A percentile compares a stretch with the other conserved stretches of the same genome.
phyloP scores from a whole-genome alignment of 345 rosid species.

The Acer negundo region DNA sequence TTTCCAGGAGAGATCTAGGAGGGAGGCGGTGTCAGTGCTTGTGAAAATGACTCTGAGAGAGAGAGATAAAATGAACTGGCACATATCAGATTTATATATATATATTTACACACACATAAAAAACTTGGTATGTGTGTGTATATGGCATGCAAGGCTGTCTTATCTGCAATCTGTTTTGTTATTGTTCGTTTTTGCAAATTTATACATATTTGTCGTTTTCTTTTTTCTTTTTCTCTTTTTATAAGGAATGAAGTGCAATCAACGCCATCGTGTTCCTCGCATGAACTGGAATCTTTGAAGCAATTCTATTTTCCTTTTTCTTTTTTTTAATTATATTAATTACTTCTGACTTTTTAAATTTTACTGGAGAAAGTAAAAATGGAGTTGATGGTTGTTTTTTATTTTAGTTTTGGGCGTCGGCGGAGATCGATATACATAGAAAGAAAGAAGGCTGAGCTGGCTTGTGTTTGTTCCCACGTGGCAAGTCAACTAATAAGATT shows the following conservation, averaged over 20 bases:
- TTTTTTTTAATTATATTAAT: not conserved
- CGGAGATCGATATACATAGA: slow-evolving; percentile 29
- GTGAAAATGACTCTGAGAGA: slow-evolving; percentile 27
- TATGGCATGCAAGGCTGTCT: slow-evolving; percentile 26
- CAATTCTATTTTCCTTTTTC: not conserved
- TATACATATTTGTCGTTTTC: not conserved
- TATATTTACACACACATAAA: not conserved
- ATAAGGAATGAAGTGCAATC: slow-evolving; percentile 43
- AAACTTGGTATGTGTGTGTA: not conserved
- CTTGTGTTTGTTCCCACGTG: not conserved
- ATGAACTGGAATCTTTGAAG: slow-evolving; percentile 37
- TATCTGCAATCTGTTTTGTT: slow-evolving; percentile 14
- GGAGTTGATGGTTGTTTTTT: not conserved
- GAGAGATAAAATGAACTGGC: slow-evolving; percentile 36
- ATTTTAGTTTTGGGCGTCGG: slow-evolving; percentile 29
- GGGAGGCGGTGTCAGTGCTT: slow-evolving; percentile 24
- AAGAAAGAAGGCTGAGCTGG: slow-evolving; percentile 3
- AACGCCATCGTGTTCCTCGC: slow-evolving; percentile 49
- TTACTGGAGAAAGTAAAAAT: not conserved
- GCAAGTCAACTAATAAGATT: not conserved
- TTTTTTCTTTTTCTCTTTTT: not conserved
- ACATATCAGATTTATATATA: not conserved
- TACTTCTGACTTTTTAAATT: slow-evolving; percentile 5
- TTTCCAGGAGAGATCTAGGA: slow-evolving; percentile 40
- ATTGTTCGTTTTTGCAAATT: slow-evolving; percentile 13